Evolutionary conservation across 169 alveolate genomes (phyloP), one percentile per base, ranked within the genome.

Genomic region (Plasmodium falciparum): DNA sequence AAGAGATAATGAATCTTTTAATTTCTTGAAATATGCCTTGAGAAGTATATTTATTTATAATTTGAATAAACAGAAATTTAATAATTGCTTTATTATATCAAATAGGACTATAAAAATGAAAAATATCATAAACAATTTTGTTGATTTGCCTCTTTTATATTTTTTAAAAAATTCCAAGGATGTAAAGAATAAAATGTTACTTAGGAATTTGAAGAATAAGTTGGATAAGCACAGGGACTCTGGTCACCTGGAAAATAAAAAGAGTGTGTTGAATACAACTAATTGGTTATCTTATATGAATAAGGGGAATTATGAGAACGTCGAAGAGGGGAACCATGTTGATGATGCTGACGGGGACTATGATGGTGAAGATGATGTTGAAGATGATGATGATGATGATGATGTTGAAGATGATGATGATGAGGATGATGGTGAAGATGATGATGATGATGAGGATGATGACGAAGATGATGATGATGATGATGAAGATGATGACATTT

Each of bases 81-180:
- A 12, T n/a, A 86, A 86, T 20, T 86, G 88, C 11, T 86, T 61
- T 29, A 66, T 86, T 47, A 71, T 86, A 9, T 86, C 92, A 6
- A 86, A 86, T 59, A 56, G 92, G 26, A 59, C 66, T 4, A 86
- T 86, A 2, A 72, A 72, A 20, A 86, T 86, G 92, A 74, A 86
- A 61, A 71, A 61, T 15, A 62, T 86, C 15, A 17, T 86, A 0
- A 47, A 86, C 74, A 59, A 70, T 45, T 86, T 86, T 71, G 29
- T 86, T 29, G 92, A 86, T 24, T n/a, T 86, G 0, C 92, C 88
- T 26, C 26, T 86, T 0, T 15, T 86, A 43, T 86, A 86, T 13
- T 49, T 22, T 7, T 73, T 86, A 49, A 72, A 52, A 49, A 71
- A 63, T 39, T 9, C 17, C 0, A 63, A 17, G 24, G n/a, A 12